Evolutionary conservation across 73 alveolate species (phyloP), one percentile per base, ranked within the genome.

Genomic region (Symbiodinium natans): DNA sequence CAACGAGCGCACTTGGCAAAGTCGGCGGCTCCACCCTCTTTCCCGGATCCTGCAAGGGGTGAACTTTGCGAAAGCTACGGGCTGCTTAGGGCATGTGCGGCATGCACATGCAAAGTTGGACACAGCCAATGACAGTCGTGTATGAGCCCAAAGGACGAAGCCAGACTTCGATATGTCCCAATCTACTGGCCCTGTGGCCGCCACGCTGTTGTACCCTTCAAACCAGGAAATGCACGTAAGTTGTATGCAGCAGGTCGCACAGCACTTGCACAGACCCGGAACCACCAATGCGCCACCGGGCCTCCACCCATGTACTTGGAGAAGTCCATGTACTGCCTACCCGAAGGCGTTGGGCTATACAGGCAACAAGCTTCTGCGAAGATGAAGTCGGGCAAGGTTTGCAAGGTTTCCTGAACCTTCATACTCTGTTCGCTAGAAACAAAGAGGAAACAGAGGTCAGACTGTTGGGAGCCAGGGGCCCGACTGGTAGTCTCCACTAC

Each of bases 301-400:
- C 82, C 36, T 23, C 82, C 82, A 21, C 94, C 94, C 94, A 86
- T 86, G 94, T 54, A 86, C 94, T 86, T 52, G 41, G 94, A 86
- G 84, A 86, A 86, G 36, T 86, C 83, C 93, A 86, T 86, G 73
- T 86, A 86, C 59, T 86, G 93, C 93, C 93, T 86, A 36, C 41
- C 48, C 10, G 31, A 21, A 71, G 36, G 41, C 19, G 83, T 39
- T 15, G 29, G 83, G 31, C 82, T n/a, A n/a, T n/a, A n/a, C n/a
- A n/a, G n/a, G n/a, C n/a, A n/a, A n/a, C n/a, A n/a, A n/a, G n/a
- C n/a, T n/a, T n/a, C n/a, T n/a, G n/a, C n/a, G n/a, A n/a, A n/a
- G n/a, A n/a, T n/a, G n/a, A n/a, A n/a, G n/a, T n/a, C n/a, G n/a
- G n/a, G n/a, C n/a, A n/a, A n/a, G n/a, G n/a, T n/a, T n/a, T n/a